phyloP scores from a whole-genome alignment of 2,329 filamentous ascomycete genomes.

The Colletotrichum cereale region DNA sequence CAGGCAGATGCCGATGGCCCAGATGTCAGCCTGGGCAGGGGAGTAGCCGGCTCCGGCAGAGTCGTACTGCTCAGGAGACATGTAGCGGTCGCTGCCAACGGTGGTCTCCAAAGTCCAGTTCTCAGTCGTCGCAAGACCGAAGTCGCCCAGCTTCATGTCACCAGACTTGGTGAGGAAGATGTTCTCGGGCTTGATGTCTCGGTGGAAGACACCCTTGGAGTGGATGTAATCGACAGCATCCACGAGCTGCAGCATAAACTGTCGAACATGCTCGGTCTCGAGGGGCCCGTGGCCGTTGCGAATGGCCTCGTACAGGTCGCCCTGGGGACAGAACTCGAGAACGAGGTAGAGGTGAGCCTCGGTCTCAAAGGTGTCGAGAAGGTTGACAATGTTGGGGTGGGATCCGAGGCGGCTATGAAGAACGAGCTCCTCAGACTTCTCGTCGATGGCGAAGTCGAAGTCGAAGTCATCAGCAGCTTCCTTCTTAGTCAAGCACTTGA shows the following conservation, averaged over 20 bases:
- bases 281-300: constrained; percentile 87
- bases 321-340: constrained; percentile 93
- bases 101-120: constrained; percentile 92
- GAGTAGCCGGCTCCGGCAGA: constrained; percentile 89
- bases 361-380: constrained; percentile 92
- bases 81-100: constrained; percentile 98
- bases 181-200: constrained; percentile 99
- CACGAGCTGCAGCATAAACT: constrained; percentile 96
- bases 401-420: constrained; percentile 83
- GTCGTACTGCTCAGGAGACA: constrained; percentile 98
- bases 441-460: constrained; percentile 79
- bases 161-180: constrained; percentile 92
- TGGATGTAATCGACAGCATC: constrained; percentile 93
- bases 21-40: constrained; percentile 92
- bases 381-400: constrained; percentile 94
- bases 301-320: constrained; percentile 97
- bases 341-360: constrained; percentile 91
- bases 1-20: constrained; percentile 96
- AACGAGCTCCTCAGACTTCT: constrained; percentile 83
- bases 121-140: constrained; percentile 91
- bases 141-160: constrained; percentile 95
- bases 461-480: constrained; percentile 70
- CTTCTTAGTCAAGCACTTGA: constrained; percentile 96
- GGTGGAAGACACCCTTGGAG: constrained; percentile 90
- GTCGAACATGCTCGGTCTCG: constrained; percentile 95